Evolutionary conservation across 1,284 basidiomycete species (phyloP), one percentile per base, ranked within the genome.

Genomic region (Puccinia hordei): DNA sequence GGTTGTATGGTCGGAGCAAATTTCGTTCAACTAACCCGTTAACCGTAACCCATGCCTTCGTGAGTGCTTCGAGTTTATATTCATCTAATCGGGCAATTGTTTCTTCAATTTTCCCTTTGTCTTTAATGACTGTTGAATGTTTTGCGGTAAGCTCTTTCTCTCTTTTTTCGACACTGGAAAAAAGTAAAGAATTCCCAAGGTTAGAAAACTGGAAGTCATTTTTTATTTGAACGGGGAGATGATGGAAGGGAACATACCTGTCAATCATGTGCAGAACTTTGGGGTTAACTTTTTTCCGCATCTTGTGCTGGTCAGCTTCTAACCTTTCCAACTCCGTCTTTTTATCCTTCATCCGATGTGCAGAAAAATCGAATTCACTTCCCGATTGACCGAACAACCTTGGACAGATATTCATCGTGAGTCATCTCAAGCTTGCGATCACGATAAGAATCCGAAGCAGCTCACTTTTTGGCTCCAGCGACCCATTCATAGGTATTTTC

Each of bases 181-280:
- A 30, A 15, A 49, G 10, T 4, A 22, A 41, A n/a, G 4, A 24
- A 17, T 22, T 9, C 8, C 24, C 12, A 63, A 33, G 27, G 46
- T 38, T 15, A 35, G 41, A 5, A 53, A 49, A 17, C n/a, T 19
- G 35, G 15, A 38, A 24, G 46, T 38, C 15, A 35, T 27, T 41
- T 53, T 19, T 6, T 63, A 13, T 17, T 46, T 57, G 33, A 33
- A 19, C 4, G 24, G 35, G 17, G 13, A 30, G 33, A n/a, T 72
- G 15, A 57, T 38, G 15, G 10, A 15, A 53, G 33, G 74, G 55
- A 6, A 17, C 41, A 68, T 82, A 95, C 94, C 89, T 92, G 84
- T 98, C 96, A 81, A 99, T 94, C 92, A 95, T 95, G 84, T 92
- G 93, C 87, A 98, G 90, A 74, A 95, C 95, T 86, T 97, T 97